Evolutionary conservation across 1,284 basidiomycete genomes (phyloP).

Genomic region (Xerocomus minutiporus): DNA sequence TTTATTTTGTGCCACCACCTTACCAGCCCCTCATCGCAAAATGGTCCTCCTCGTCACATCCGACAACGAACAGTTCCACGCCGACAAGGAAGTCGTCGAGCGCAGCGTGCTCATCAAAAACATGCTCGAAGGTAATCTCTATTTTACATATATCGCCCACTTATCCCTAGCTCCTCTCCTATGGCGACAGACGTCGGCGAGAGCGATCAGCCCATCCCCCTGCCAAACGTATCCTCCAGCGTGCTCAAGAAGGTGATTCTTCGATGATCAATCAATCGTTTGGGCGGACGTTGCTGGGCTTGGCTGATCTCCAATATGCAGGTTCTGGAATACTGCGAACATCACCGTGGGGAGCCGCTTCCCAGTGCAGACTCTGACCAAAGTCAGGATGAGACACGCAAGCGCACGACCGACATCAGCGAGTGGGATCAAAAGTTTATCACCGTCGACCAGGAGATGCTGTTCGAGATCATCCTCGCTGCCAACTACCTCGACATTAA

Average conservation of each 20-base stretch:
- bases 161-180: constrained; percentile 13
- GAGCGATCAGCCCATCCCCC: constrained; percentile 88
- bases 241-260: constrained; percentile 87
- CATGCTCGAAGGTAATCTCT: constrained; percentile 89
- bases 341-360: constrained; percentile 94
- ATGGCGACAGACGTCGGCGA: constrained; percentile 78
- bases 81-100: constrained; percentile 93
- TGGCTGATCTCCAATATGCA: constrained; percentile 31
- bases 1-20: not conserved
- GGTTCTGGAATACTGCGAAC: constrained; percentile 99
- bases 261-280: constrained; percentile 7
- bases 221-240: constrained; percentile 94
- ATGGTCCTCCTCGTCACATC: constrained; percentile 87
- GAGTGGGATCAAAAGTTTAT: constrained; percentile 99
- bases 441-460: constrained; percentile 93
- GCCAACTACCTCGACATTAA: constrained; percentile 99
- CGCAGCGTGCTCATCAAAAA: constrained; percentile 97
- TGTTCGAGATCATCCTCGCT: constrained; percentile 98
- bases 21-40: constrained; percentile 22
- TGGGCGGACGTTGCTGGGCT: not conserved
- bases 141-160: constrained; percentile 8
- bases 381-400: constrained; percentile 88
- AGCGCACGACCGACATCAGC: constrained; percentile 94
- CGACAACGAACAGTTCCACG: constrained; percentile 92
- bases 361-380: constrained; percentile 82